These are phyloP conservation scores for Davidsoniella virescens DNA, from an alignment of 2,329 filamentous ascomycete species.

Conservation along the genomic window DNA sequence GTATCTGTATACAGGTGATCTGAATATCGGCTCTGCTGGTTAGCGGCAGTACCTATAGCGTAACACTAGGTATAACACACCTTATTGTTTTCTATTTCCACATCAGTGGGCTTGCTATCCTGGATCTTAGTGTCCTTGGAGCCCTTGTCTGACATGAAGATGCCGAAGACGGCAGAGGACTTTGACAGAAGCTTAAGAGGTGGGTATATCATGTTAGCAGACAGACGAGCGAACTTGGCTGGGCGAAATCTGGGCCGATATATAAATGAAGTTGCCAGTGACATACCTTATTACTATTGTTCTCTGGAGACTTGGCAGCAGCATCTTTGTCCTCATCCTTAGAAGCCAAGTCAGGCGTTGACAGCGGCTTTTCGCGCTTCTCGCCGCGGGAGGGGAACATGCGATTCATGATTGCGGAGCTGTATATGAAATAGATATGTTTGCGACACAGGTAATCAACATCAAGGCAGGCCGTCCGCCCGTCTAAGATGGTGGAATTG, in stretches of 20 bases:
- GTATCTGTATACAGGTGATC: slow-evolving; percentile 26
- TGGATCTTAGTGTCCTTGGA: slow-evolving; percentile 3
- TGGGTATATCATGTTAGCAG: not conserved
- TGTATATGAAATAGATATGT: too few species aligned
- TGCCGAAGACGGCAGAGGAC: slow-evolving; percentile 4
- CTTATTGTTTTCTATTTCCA: slow-evolving; percentile 28
- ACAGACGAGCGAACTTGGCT: not conserved
- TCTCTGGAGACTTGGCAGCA: slow-evolving; percentile 1
- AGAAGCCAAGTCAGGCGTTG: not conserved
- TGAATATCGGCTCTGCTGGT: slow-evolving; percentile 15
- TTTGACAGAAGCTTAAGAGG: slow-evolving; percentile 3
- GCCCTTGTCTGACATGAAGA: slow-evolving; percentile 5
- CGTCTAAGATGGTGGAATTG: too few species aligned
- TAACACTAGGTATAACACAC: slow-evolving; percentile 14
- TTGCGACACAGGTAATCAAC: too few species aligned
- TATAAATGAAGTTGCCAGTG: not conserved
- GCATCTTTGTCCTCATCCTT: not conserved
- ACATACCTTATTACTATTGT: slow-evolving; percentile 4
- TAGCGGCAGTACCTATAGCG: not conserved
- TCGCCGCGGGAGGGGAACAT: slow-evolving; percentile 7
- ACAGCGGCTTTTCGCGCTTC: slow-evolving; percentile 6
- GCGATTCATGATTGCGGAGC: slow-evolving; percentile 2
- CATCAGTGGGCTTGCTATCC: slow-evolving; percentile 32
- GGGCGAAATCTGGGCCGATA: not conserved
- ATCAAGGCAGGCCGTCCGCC: too few species aligned